Evolutionary conservation across 331 rosid species (phyloP).

Genomic region (Cydonia oblonga): DNA sequence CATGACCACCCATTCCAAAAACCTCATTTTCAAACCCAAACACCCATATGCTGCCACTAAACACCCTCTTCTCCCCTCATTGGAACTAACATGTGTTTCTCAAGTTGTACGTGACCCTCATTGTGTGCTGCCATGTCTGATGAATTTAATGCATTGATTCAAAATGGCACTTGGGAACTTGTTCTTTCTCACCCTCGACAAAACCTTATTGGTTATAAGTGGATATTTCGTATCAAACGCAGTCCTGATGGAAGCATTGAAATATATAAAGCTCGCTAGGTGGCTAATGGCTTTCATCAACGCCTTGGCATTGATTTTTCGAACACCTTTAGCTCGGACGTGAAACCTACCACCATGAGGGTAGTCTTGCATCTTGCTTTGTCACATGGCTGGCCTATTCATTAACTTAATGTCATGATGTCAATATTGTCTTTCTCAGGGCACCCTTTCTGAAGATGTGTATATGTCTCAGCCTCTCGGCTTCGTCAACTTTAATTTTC

Average conservation of each 20-base stretch:
- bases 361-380: neutral
- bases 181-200: neutral
- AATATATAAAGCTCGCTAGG: neutral
- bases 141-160: neutral
- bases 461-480: too few species aligned
- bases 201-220: neutral
- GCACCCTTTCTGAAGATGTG: neutral
- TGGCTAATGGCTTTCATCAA: neutral
- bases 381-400: neutral
- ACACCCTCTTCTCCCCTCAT: neutral
- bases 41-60: neutral
- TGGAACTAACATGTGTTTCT: neutral
- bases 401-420: neutral
- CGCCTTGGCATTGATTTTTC: too few species aligned
- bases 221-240: neutral
- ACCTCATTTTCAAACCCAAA: neutral
- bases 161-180: neutral
- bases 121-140: neutral
- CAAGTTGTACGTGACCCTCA: too few species aligned
- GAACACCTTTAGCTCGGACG: rapidly evolving
- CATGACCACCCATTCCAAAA: neutral
- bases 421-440: neutral
- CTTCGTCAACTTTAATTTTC: too few species aligned
- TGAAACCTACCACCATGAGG: neutral
- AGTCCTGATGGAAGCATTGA: neutral